Evolutionary conservation across 345 rosid species (phyloP).

Genomic region (Atalantia buxifolia): DNA sequence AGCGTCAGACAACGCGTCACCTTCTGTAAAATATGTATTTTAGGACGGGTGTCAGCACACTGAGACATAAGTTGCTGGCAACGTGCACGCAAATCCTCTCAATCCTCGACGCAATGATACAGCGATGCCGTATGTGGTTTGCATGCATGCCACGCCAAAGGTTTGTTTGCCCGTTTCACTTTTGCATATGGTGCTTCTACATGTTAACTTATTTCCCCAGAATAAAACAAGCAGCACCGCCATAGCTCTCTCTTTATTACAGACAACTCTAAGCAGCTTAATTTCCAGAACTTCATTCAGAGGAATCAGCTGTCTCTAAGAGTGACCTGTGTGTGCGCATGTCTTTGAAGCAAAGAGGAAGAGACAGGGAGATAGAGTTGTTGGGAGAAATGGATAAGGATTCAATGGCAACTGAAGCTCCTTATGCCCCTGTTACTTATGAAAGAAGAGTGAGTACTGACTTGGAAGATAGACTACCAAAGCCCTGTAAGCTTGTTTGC

Average conservation of each 20-base stretch:
- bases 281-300: background rate
- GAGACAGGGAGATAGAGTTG: background rate
- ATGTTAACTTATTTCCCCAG: background rate
- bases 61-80: background rate
- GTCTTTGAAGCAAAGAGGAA: background rate
- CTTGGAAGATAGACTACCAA: slow-evolving; percentile 61
- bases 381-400: slow-evolving; percentile 32
- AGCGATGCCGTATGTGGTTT: background rate
- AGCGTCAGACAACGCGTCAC: background rate
- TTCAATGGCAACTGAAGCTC: slow-evolving; percentile 63
- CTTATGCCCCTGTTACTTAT: slow-evolving; percentile 66
- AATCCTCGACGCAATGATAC: background rate
- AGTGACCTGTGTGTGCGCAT: background rate
- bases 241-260: background rate
- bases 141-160: slow-evolving; percentile 1
- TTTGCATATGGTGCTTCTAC: too few relatives aligned
- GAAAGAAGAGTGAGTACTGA: slow-evolving; percentile 55
- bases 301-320: background rate
- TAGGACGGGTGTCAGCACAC: background rate
- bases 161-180: background rate
- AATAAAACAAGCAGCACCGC: background rate
- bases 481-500: slow-evolving; percentile 52
- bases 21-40: background rate
- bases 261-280: background rate
- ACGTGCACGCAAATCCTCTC: background rate